These are phyloP conservation scores for Bombardia bombarda DNA, from an alignment of 495 filamentous ascomycete genomes.

Conservation along the genomic window DNA sequence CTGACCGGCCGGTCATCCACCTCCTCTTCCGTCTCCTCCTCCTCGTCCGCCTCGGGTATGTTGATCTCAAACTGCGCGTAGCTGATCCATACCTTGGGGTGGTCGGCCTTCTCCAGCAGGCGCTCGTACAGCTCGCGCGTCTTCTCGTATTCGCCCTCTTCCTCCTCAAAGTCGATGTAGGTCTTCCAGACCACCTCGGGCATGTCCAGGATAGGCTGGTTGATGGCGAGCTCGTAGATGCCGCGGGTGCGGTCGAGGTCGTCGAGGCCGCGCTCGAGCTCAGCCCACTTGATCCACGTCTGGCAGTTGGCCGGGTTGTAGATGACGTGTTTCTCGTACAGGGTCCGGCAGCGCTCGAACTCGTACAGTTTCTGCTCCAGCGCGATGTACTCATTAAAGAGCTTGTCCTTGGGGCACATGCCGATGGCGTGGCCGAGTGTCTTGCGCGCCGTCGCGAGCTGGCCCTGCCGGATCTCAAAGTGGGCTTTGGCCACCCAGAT, in stretches of 20 bases:
- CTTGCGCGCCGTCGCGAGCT: constrained; percentile 74
- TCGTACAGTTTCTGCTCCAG: constrained; percentile 88
- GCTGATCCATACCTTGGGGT: constrained; percentile 97
- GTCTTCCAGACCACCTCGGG: constrained; percentile 94
- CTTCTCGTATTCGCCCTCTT: constrained; percentile 78
- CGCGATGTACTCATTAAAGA: constrained; percentile 90
- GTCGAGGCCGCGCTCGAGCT: constrained; percentile 82
- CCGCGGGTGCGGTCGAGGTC: constrained; percentile 81
- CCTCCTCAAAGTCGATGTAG: constrained; percentile 97
- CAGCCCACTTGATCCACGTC: constrained; percentile 92
- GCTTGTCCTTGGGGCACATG: constrained; percentile 89
- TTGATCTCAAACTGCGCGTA: constrained; percentile 97
- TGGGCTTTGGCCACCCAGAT: constrained; percentile 90
- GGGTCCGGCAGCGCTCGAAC: constrained; percentile 78
- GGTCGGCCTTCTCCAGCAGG: constrained; percentile 83
- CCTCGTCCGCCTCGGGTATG: constrained; percentile 56
- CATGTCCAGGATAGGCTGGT: constrained; percentile 86
- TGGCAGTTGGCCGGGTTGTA: constrained; percentile 83
- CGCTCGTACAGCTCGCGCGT: constrained; percentile 84
- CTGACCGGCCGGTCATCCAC: constrained; percentile 61
- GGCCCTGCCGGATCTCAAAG: constrained; percentile 83
- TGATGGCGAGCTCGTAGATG: constrained; percentile 86
- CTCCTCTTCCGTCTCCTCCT: constrained; percentile 33
- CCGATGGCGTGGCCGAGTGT: constrained; percentile 83
- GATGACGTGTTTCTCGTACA: constrained; percentile 89